Conservation (phyloP, 2,329 filamentous ascomycete species). For the Coniochaeta sp. region DNA sequence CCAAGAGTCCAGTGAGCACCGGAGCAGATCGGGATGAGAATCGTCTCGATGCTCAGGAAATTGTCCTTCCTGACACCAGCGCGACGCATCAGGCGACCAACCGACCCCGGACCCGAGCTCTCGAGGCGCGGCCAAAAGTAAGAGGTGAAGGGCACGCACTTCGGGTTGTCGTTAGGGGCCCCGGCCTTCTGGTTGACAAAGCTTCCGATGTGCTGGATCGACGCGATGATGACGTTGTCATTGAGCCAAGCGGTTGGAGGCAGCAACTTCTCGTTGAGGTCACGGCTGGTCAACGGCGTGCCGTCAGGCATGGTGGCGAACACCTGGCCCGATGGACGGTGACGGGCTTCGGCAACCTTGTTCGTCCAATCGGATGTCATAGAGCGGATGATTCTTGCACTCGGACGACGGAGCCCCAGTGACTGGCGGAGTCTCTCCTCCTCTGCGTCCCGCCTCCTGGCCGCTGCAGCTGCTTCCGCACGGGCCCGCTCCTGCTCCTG, state of each 20-base stretch:
- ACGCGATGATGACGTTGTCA: constrained; percentile 67
- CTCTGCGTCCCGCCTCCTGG: too few species aligned
- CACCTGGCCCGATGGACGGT: constrained; percentile 13
- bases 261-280: constrained; percentile 55
- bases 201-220: constrained; percentile 53
- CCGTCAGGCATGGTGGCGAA: constrained; percentile 42
- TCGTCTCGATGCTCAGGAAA: constrained; percentile 56
- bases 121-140: constrained; percentile 56
- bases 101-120: constrained; percentile 36
- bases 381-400: constrained; percentile 21
- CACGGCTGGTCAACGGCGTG: constrained; percentile 43
- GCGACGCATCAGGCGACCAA: constrained; percentile 50
- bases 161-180: constrained; percentile 45
- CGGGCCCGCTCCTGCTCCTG: constrained; percentile 13
- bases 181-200: constrained; percentile 51
- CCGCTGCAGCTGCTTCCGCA: constrained; percentile 12
- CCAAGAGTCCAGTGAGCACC: constrained; percentile 65
- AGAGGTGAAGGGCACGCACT: constrained; percentile 56
- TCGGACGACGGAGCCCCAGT: constrained; percentile 18
- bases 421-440: constrained; percentile 10
- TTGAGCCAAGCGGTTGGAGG: constrained; percentile 62
- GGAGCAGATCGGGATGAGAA: constrained; percentile 64
- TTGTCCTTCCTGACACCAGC: constrained; percentile 52
- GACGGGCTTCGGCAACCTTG: constrained; percentile 20
- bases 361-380: constrained; percentile 25